Evolutionary conservation across 345 rosid species (phyloP), one percentile per base, ranked within the genome.

Genomic region (Erucastrum elatum): DNA sequence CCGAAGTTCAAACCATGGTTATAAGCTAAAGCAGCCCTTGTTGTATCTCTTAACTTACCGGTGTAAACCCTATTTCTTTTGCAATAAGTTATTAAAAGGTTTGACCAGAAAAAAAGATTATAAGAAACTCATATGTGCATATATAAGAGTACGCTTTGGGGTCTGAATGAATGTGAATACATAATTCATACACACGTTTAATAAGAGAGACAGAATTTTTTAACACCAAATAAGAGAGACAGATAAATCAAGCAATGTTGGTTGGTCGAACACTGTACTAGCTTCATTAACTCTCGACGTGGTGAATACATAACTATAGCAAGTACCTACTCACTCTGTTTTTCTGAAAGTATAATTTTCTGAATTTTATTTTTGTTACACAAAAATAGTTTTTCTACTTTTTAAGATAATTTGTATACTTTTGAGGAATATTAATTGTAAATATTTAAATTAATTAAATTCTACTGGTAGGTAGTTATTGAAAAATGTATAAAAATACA

Each of bases 181-280:
- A 60, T 10, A 60, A 60, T 26, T 27, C 15, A 62, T n/a, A 53
- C n/a, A 55, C 16, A 69, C 17, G 16, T 55, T 55, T 55, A 64
- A 74, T 64, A 64, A 34, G 6, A 53, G 33, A 51, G 49, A 37
- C 21, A 64, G 29, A 35, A 21, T 21, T 21, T 21, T 21, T 21
- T 21, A 21, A 21, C 21, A 21, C 21, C 21, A 21, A 64, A 74
- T 64, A 64, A 34, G 6, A 53, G 33, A 51, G 49, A 37, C 21
- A 64, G 29, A 35, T 63, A 51, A 26, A 62, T 68, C 9, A 61
- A 53, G 81, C 78, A 62, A 37, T 63, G 71, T 39, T 75, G 33
- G 73, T 75, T 60, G 34, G 82, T 75, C 69, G 75, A 56, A 75
- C 17, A 63, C 56, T 46, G 60, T 79, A 72, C 74, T 25, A 17